phyloP scores from a whole-genome alignment of 2,329 filamentous ascomycete species.

The Cladosporium sp. region DNA sequence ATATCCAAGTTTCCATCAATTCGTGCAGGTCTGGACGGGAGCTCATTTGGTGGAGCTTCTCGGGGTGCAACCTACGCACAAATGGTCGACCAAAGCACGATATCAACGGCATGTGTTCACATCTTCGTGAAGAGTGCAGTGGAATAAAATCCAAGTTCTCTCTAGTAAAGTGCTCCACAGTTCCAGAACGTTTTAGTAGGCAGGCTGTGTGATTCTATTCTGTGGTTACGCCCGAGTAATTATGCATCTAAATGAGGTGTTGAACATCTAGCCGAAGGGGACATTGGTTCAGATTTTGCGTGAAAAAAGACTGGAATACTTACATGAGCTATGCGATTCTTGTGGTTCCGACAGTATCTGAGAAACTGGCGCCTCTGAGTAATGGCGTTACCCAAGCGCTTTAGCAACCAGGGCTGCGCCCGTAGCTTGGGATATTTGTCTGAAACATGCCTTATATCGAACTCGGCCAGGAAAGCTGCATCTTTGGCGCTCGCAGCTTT shows the following conservation, averaged over 20 bases:
- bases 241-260: not conserved
- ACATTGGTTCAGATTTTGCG: not conserved
- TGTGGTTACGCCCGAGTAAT: not conserved
- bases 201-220: no score
- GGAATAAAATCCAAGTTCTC: not conserved
- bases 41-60: not conserved
- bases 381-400: slow-evolving; percentile 32
- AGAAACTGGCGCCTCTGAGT: slow-evolving; percentile 32
- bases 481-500: slow-evolving; percentile 25
- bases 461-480: slow-evolving; percentile 25
- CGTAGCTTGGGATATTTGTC: slow-evolving; percentile 31
- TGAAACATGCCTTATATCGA: slow-evolving; percentile 30
- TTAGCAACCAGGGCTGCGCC: slow-evolving; percentile 27
- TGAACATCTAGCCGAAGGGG: not conserved
- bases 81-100: not conserved
- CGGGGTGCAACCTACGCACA: not conserved
- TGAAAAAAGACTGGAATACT: not conserved
- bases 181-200: not conserved
- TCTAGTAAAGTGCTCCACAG: not conserved
- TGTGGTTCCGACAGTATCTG: slow-evolving; percentile 30
- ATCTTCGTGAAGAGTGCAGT: not conserved
- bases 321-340: slow-evolving; percentile 18
- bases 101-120: not conserved
- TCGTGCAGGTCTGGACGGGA: not conserved
- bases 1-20: not conserved